phyloP scores from a whole-genome alignment of 192 early-diverging fungal species.

The Coemansia sp. region DNA sequence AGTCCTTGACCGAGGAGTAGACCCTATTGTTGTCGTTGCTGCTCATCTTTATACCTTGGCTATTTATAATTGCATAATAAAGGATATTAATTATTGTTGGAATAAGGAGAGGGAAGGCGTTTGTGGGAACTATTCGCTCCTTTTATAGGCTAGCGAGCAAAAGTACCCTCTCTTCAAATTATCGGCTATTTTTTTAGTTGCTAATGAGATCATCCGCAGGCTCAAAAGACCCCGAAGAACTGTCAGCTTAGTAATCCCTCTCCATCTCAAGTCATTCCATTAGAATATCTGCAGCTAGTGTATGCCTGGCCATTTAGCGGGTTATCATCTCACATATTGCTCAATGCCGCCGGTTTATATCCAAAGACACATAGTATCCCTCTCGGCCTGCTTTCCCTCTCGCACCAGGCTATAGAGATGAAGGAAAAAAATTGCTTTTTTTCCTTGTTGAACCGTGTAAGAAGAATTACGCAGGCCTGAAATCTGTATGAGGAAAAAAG shows the following conservation, averaged over 20 bases:
- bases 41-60: not conserved
- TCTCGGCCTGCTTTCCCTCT: constrained; percentile 14
- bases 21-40: constrained; percentile 2
- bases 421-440: not conserved
- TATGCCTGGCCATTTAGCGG: constrained; percentile 23
- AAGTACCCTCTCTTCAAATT: too few species aligned
- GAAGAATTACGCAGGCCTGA: not conserved
- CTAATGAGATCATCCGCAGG: not conserved
- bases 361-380: not conserved
- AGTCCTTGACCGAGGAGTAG: constrained; percentile 33
- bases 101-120: too few species aligned
- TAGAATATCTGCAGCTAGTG: not conserved
- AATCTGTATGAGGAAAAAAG: constrained; percentile 1
- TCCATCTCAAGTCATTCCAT: not conserved
- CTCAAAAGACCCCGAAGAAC: not conserved
- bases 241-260: not conserved
- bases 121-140: too few species aligned
- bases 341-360: constrained; percentile 23
- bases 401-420: not conserved
- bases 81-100: too few species aligned
- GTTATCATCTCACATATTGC: constrained; percentile 20
- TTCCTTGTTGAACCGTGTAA: not conserved
- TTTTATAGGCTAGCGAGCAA: too few species aligned
- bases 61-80: not conserved
- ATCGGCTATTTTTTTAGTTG: not conserved